Base-by-base conservation (phyloP, 129 eudicot genomes). In the Flaveria ramosissima region DNA sequence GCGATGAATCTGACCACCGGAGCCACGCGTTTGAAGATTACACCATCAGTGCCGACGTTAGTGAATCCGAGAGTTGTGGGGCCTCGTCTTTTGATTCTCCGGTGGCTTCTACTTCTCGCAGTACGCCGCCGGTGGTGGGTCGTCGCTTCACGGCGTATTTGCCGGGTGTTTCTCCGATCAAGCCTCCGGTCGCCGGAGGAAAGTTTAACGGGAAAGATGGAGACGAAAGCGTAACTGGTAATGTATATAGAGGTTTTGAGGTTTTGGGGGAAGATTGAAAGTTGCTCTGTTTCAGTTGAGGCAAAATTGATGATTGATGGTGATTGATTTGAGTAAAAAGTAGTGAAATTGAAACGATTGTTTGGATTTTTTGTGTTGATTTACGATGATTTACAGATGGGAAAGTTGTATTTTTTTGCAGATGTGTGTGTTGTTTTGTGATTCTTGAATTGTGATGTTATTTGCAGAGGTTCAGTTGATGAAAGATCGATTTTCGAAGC, bases 401-500 rank as follows among this genome's bases (percentile, higher is more conserved):
- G 8, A 36, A 36, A 36, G 41, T 36, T 36, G 41, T 2, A 36
- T 36, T 36, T 36, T 36, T n/a, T 36, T 36, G 7, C 41, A 36
- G 41, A 6, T 50, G 20, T 48, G 9, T 64, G 26, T 61, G 67
- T 59, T 23, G 24, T 23, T 23, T 57, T 20, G 50, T 72, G 63
- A 59, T 81, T 53, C 50, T 20, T 69, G 52, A 57, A 45, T 68
- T 69, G 30, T 70, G 52, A 47, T 61, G 62, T 45, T 39, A 72
- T 66, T 19, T 73, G 80, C 85, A 86, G 94, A 86, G 72, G 70
- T 82, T 73, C 92, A 84, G 69, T 61, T 86, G 80, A 88, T 91
- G 90, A 91, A 91, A 75, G 86, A 86, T 72, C 70, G 92, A 8
- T 91, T 91, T 60, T 83, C 97, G 0, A 91, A 91, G 82, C 77